Evolutionary conservation across 257 asterid genomes (phyloP).

Genomic region (Rhazya stricta): DNA sequence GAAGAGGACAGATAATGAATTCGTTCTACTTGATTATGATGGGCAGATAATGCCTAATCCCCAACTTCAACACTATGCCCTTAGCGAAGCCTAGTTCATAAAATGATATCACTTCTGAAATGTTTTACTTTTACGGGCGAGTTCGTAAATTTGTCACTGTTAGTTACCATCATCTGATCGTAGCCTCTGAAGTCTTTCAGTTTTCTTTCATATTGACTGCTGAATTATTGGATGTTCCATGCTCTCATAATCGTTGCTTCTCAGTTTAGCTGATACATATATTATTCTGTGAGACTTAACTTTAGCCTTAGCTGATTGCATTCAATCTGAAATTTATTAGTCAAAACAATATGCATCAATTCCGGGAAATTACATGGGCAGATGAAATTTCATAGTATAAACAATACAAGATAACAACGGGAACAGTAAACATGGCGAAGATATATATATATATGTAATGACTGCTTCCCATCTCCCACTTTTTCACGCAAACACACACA

Average conservation of each 20-base stretch:
- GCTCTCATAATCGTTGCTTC: not conserved
- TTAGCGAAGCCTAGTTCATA: no score
- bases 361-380: not conserved
- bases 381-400: not conserved
- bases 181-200: no score
- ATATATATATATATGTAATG: no score
- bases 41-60: not conserved
- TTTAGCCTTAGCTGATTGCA: not conserved
- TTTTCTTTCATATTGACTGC: no score
- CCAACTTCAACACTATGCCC: no score
- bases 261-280: not conserved
- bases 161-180: no score
- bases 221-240: no score
- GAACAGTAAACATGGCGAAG: not conserved
- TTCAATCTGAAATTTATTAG: not conserved
- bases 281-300: not conserved
- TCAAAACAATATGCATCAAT: not conserved
- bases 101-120: no score
- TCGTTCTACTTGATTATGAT: not conserved
- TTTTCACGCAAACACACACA: no score
- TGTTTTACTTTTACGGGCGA: no score
- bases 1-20: not conserved
- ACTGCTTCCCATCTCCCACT: no score
- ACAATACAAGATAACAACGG: not conserved
- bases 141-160: no score